These are phyloP conservation scores for Plasmodium blacklocki DNA, from an alignment of 169 alveolate species.

Conservation along the genomic window DNA sequence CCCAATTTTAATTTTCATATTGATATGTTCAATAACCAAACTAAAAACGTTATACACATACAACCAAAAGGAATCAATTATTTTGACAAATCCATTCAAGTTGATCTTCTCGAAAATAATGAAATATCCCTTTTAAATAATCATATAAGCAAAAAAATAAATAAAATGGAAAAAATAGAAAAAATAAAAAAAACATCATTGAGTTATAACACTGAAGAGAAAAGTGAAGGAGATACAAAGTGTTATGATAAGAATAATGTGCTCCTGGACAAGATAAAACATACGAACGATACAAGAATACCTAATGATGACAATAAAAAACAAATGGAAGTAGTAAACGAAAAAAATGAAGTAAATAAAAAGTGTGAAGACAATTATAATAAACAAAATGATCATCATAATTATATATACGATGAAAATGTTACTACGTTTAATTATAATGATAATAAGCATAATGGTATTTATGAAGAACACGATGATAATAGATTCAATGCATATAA, in stretches of 20 bases:
- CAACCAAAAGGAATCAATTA: conserved; percentile 7
- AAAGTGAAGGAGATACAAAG: background rate
- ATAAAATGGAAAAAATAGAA: background rate
- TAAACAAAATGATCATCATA: background rate
- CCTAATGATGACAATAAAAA: too few relatives aligned
- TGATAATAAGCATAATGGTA: background rate
- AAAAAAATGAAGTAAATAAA: background rate
- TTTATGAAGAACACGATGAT: background rate
- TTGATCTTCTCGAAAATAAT: conserved; percentile 4
- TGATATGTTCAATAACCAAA: background rate
- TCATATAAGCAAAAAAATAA: background rate
- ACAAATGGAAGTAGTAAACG: background rate
- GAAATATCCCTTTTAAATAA: too few relatives aligned
- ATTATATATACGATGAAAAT: background rate
- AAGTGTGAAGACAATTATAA: too few relatives aligned
- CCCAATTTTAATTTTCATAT: conserved; percentile 59
- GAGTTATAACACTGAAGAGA: background rate
- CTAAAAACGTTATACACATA: conserved; percentile 26
- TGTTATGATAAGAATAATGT: background rate
- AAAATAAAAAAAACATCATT: background rate
- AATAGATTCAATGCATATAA: background rate
- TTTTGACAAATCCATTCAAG: conserved; percentile 73
- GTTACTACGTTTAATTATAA: background rate
- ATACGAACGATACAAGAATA: background rate
- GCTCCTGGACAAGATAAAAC: too few relatives aligned